Conservation (phyloP, 2,329 filamentous ascomycete species). For the Westerdykella aurantiaca region DNA sequence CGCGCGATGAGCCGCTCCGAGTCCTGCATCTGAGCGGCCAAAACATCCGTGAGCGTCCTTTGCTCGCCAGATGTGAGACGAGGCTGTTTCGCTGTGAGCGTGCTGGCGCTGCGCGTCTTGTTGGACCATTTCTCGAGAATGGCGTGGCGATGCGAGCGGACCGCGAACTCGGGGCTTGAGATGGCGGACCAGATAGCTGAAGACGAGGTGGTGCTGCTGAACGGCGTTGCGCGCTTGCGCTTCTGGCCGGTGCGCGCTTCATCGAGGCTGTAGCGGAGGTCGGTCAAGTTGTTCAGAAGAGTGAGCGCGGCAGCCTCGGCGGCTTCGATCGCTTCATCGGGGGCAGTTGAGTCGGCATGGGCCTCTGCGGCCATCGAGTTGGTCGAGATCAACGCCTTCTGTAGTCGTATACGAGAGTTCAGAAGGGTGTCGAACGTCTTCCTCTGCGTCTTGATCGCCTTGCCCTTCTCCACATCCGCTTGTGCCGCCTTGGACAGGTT, state of each 20-base stretch:
- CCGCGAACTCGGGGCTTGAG: slow-evolving; percentile 57
- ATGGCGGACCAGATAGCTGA: slow-evolving; percentile 69
- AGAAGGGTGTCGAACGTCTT: slow-evolving; percentile 82
- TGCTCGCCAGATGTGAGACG: slow-evolving; percentile 55
- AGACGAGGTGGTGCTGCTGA: slow-evolving; percentile 53
- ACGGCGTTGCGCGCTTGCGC: slow-evolving; percentile 45
- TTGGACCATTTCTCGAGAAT: slow-evolving; percentile 86
- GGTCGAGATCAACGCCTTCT: slow-evolving; percentile 78
- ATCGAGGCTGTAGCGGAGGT: slow-evolving; percentile 58
- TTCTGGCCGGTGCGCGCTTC: slow-evolving; percentile 54
- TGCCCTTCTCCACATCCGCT: slow-evolving; percentile 76
- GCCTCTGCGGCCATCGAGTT: slow-evolving; percentile 53
- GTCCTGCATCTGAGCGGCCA: slow-evolving; percentile 62
- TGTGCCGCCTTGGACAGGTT: slow-evolving; percentile 62
- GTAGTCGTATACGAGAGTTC: slow-evolving; percentile 84
- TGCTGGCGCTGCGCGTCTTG: slow-evolving; percentile 62
- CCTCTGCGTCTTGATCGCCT: slow-evolving; percentile 79
- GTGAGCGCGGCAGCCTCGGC: slow-evolving; percentile 82
- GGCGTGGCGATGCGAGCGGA: slow-evolving; percentile 58
- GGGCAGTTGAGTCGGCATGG: slow-evolving; percentile 34
- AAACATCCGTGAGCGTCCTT: slow-evolving; percentile 60
- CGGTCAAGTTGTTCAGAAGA: slow-evolving; percentile 75
- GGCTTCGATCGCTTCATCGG: slow-evolving; percentile 55
- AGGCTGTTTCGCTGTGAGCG: slow-evolving; percentile 46
- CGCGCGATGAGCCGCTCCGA: slow-evolving; percentile 63